Evolutionary conservation across 179 eudicot species (phyloP), one percentile per base, ranked within the genome.

Genomic region (Corrigiola litoralis): DNA sequence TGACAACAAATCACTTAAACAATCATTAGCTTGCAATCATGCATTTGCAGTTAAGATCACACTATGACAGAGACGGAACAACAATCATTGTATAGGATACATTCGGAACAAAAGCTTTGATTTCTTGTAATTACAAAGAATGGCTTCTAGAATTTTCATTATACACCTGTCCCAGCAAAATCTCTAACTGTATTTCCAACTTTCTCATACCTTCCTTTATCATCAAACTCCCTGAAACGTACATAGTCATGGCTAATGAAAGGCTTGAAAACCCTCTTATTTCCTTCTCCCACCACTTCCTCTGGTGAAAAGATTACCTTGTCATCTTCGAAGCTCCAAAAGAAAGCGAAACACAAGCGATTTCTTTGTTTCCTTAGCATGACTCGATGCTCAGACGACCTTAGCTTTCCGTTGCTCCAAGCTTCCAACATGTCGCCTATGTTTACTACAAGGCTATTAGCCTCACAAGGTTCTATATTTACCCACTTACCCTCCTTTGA

Each of bases 361-460:
- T 59, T 79, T 25, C 77, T 68, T n/a, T 55, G 73, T 67, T 77
- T 78, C 53, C 77, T 82, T 14, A 90, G 62, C 64, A 90, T 75
- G 37, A 90, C 91, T 63, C 97, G 71, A 69, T 90, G 97, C 77
- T 85, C 87, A 18, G 89, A 87, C 4, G 97, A 90, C 73, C 86
- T 79, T 29, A 87, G 50, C 50, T 49, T 79, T 4, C 85, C 91
- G 67, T 87, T 90, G 65, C 92, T 90, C 97, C 97, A 90, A 18
- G 95, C 95, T 76, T 90, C 92, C 77, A 88, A 71, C 79, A 90
- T 75, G 58, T 90, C 97, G 9, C 97, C 97, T 46, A 90, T 40
- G 70, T 90, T 90, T 34, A 90, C 90, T 42, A 90, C 80, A 3
- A 90, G 74, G 16, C 87, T 75, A 28, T n/a, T n/a, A n/a, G 79